Base-by-base conservation (phyloP, 768 basidiomycete genomes). In the Serendipita sp. region DNA sequence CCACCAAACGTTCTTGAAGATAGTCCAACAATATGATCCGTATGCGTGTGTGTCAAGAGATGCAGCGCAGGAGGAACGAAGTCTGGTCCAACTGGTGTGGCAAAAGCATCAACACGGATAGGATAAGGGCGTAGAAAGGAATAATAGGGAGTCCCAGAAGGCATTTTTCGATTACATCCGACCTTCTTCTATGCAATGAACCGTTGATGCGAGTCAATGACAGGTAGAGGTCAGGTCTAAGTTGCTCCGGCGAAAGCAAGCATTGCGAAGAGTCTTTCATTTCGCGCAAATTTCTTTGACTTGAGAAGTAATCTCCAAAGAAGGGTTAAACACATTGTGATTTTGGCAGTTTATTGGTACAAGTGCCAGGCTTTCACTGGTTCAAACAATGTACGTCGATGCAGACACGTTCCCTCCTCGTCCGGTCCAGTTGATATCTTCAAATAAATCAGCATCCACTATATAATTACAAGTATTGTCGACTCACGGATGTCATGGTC, bases 341-440 rank as follows among this genome's bases (percentile, higher is more conserved):
- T 18, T 8, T 33, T 52, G 48, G 31, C 31, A 23, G 16, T 52
- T 52, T 33, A 52, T 52, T 18, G 5, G 48, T 23, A 31, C 48
- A 52, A 6, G 18, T 10, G 31, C 48, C 8, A 52, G 48, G 48
- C 6, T 52, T 5, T 8, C 31, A 18, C 31, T 52, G 31, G 18
- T 13, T 40, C 40, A 86, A 66, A 83, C 86, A 69, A 76, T 76
- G 81, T 98, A 98, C 62, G 87, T 84, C 66, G 83, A 86, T 44
- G 93, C 87, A 63, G 95, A 91, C 64, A 95, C 92, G 69, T 86
- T 91, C 68, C 95, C 95, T 62, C 95, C 95, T 68, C 91, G 91
- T 52, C 95, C 95, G 69, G 94, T 98, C 95, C 95, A 98, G 81
- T 96, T 97, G 78, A 95, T 80, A 63, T 34, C 64, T 31, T 13